Evolutionary conservation across 768 basidiomycete species (phyloP).

Genomic region (Panellus pusillus): DNA sequence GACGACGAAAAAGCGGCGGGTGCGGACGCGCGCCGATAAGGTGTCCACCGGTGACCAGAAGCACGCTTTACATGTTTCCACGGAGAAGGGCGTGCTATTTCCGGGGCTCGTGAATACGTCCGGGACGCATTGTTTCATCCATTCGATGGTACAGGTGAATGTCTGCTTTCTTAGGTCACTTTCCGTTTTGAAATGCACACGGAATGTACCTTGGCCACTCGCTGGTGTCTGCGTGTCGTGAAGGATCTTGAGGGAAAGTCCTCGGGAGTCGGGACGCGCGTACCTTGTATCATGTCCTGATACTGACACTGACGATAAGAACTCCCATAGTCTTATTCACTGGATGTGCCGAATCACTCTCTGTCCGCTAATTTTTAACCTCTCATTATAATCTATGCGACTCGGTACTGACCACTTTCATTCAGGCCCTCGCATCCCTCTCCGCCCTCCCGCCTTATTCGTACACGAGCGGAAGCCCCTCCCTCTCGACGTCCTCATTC

Average conservation of each 20-base stretch:
- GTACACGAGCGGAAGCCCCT: constrained; percentile 72
- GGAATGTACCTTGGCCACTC: too few species aligned
- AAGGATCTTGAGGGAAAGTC: too few species aligned
- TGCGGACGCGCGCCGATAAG: constrained; percentile 59
- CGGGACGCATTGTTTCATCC: constrained; percentile 97
- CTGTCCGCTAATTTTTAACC: too few species aligned
- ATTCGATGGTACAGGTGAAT: constrained; percentile 86
- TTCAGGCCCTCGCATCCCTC: constrained; percentile 85
- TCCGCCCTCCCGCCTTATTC: constrained; percentile 80
- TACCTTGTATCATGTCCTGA: too few species aligned
- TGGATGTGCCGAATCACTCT: too few species aligned
- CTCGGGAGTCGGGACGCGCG: too few species aligned
- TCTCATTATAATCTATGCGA: too few species aligned
- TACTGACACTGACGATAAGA: too few species aligned
- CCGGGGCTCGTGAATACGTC: constrained; percentile 95
- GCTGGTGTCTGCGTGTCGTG: too few species aligned
- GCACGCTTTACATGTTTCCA: constrained; percentile 25
- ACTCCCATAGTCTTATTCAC: too few species aligned
- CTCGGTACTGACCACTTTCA: too few species aligned
- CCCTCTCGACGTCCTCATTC: constrained; percentile 83
- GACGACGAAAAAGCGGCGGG: constrained; percentile 41
- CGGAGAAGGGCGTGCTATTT: constrained; percentile 53
- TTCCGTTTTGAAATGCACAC: too few species aligned
- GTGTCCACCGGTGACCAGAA: constrained; percentile 34
- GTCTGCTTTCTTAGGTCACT: background rate